Evolutionary conservation across 139 green algal genomes (phyloP), one percentile per base, ranked within the genome.

Genomic region (Zygnema circumcarinatum): DNA sequence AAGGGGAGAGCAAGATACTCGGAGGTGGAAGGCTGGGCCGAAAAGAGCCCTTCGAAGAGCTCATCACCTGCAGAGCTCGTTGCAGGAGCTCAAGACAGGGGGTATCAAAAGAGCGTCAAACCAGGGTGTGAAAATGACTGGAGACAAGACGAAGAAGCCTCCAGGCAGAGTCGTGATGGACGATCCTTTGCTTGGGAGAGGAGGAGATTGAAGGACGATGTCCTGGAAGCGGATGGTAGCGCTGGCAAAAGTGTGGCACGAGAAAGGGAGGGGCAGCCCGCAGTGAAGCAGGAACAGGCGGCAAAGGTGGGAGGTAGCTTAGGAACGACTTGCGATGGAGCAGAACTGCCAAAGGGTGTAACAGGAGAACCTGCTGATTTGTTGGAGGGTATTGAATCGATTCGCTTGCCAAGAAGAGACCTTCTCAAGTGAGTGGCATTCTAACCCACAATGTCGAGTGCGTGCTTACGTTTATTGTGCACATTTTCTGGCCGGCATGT

Each of bases 341-440:
- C 47, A 62, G 16, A 62, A 62, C 16, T 62, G 47, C 7, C 47
- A 62, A 62, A 62, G 47, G 47, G 47, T 25, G 47, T 25, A 62
- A 62, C 47, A 62, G 47, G 47, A 62, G 47, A 62, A 62, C 76
- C 76, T 1, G 16, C 76, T 62, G 76, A 7, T 62, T 33, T 84
- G 76, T 36, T 84, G 33, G 76, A 36, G n/a, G 39, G 47, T 2
- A n/a, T 84, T 1, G 76, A 84, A 35, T 84, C 76, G 22, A 1
- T 84, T 25, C 76, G 76, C 3, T 36, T 84, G 16, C 52, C 39
- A 33, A 56, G 76, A 31, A 84, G 39, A 62, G 76, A 84, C 22
- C 7, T 76, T n/a, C 38, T 84, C 38, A 79, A 84, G 76, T 84
- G 36, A 84, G 76, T 84, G 36, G 54, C n/a, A n/a, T n/a, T n/a